Percentiles rank a stretch among this genome's conserved stretches.
These are phyloP conservation scores for Sodiomyces alkalinus DNA, from an alignment of 2,329 filamentous ascomycete species.

Conservation along the genomic window DNA sequence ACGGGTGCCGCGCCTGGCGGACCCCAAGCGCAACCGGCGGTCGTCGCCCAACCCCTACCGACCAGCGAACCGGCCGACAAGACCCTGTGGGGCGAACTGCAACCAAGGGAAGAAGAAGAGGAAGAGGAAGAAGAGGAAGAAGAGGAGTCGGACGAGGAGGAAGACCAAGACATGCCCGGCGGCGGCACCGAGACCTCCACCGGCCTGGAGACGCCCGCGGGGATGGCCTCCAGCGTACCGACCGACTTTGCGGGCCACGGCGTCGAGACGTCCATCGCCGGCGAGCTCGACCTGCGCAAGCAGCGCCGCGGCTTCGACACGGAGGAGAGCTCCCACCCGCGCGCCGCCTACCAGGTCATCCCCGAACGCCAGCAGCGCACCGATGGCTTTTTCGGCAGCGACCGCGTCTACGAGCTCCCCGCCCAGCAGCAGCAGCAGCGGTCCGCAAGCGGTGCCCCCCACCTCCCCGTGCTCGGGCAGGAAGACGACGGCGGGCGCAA, in stretches of 20 bases:
- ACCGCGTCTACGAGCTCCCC: conserved; percentile 81
- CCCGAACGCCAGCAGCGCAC: conserved; percentile 75
- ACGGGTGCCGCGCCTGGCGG: too few relatives aligned
- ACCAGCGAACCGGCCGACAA: conserved; percentile 71
- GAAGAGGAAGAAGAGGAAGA: conserved; percentile 57
- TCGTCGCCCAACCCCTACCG: conserved; percentile 17
- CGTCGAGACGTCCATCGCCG: conserved; percentile 58
- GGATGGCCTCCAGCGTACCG: conserved; percentile 64
- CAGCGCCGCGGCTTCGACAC: conserved; percentile 73
- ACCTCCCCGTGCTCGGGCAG: conserved; percentile 60
- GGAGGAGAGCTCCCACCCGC: conserved; percentile 59
- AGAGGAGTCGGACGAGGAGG: conserved; percentile 26
- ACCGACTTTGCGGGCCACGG: conserved; percentile 61
- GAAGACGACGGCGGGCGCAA: conserved; percentile 62
- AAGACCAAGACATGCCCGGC: conserved; percentile 43
- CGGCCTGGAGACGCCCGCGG: conserved; percentile 67
- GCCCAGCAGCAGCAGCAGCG: conserved; percentile 20
- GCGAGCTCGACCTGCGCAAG: conserved; percentile 87
- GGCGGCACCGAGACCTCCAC: conserved; percentile 58
- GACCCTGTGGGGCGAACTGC: conserved; percentile 82
- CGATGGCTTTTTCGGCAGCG: conserved; percentile 91
- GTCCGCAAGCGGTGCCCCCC: too few relatives aligned
- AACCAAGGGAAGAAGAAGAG: conserved; percentile 61
- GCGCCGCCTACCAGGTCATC: conserved; percentile 76
- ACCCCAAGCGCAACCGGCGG: conserved; percentile 20